phyloP scores from a whole-genome alignment of 1,284 basidiomycete genomes.

The Neotropicomus parvogracilis region DNA sequence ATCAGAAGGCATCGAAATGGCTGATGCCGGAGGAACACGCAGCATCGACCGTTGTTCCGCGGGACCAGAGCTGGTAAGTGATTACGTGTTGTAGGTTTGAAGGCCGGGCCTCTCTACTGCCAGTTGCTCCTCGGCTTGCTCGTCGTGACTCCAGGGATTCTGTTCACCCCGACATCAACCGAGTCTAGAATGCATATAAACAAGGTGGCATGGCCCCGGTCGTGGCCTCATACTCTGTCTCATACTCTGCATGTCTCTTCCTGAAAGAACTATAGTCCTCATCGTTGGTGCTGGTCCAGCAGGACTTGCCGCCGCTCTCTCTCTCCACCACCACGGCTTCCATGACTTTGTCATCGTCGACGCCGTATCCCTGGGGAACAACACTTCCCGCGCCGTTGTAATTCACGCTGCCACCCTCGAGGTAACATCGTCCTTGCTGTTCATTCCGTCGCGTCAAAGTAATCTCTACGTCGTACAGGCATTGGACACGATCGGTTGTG shows the following conservation, averaged over 20 bases:
- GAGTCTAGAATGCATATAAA: too few species aligned
- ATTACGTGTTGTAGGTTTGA: too few species aligned
- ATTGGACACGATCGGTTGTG: conserved; percentile 43
- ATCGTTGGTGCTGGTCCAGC: conserved; percentile 32
- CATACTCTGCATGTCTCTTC: conserved; percentile 20
- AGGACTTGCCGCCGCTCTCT: conserved; percentile 25
- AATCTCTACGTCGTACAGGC: conserved; percentile 32
- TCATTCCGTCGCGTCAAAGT: background rate
- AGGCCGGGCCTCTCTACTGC: too few species aligned
- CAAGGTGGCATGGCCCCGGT: background rate
- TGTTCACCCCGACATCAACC: too few species aligned
- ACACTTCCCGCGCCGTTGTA: conserved; percentile 38
- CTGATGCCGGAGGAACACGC: too few species aligned
- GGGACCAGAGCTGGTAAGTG: too few species aligned
- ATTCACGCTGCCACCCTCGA: conserved; percentile 45
- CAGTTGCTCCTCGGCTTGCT: too few species aligned
- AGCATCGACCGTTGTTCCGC: too few species aligned
- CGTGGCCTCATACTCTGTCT: background rate
- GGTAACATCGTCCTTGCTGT: conserved; percentile 10
- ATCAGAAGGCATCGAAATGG: too few species aligned
- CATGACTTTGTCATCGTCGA: conserved; percentile 47
- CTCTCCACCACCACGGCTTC: conserved; percentile 37
- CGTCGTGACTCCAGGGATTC: too few species aligned
- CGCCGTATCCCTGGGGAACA: conserved; percentile 25
- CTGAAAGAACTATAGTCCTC: conserved; percentile 25